These are phyloP conservation scores for Ensete glaucum DNA, from an alignment of 176 grass and related monocot genomes.

Conservation along the genomic window DNA sequence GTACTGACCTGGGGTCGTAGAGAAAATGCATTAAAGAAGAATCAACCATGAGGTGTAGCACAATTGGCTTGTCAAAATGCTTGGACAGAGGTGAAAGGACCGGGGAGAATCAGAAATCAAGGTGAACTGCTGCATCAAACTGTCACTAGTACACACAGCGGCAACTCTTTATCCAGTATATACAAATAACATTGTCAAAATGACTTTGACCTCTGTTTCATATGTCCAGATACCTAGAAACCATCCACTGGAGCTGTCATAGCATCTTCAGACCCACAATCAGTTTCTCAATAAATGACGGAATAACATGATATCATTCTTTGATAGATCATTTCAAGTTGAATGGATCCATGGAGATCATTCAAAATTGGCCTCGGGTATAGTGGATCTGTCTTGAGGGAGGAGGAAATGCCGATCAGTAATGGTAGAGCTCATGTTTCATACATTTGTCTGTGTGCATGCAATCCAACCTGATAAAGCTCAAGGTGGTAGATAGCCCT, in stretches of 20 bases:
- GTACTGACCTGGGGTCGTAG: background rate
- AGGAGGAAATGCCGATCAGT: background rate
- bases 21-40: background rate
- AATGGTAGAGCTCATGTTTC: background rate
- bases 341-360: background rate
- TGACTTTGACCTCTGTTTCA: background rate
- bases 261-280: background rate
- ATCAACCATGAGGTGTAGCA: background rate
- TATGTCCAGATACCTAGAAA: background rate
- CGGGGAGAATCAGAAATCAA: background rate
- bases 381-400: background rate
- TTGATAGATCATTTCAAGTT: background rate
- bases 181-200: background rate
- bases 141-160: background rate
- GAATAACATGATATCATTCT: background rate
- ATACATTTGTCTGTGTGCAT: background rate
- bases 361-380: background rate
- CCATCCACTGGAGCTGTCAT: background rate
- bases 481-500: slow-evolving; percentile 18
- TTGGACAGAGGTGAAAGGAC: background rate
- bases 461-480: slow-evolving; percentile 10
- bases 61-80: background rate
- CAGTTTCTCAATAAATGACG: background rate
- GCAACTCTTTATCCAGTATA: background rate
- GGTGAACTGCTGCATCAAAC: background rate